Base-by-base conservation (phyloP, 2,329 filamentous ascomycete genomes). In the Diaporthe sp. region DNA sequence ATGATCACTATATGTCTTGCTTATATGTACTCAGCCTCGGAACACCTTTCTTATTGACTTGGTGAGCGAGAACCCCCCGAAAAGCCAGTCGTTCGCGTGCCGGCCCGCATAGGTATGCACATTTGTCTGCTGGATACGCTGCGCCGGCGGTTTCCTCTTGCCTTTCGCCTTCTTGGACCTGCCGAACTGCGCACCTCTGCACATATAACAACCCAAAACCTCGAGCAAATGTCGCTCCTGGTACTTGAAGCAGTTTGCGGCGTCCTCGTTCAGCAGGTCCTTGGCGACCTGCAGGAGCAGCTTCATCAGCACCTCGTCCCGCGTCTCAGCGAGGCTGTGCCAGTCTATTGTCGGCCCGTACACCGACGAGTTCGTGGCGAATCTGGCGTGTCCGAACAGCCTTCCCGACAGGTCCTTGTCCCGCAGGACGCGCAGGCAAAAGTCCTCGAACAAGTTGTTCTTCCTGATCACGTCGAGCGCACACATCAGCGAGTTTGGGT, bases 181-280 rank as follows among this genome's bases (percentile, higher is more conserved):
- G 10, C 74, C 74, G 35, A 75, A 75, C 30, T 75, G 71, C 13
- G 74, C 74, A 2, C 74, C 74, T 89, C 88, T 15, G 79, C 76
- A 76, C 76, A 78, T 74, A 55, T 77, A 77, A 50, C 77, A 77
- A 7, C 77, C 78, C 6, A 78, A 58, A 3, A 75, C 71, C 30
- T 79, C 77, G 3, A 79, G 69, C 15, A 78, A 67, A 61, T 76
- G 77, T 15, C 77, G 74, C 64, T 78, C 76, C 60, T 78, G 76
- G 55, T 77, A 75, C 50, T 66, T 57, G 67, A 78, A 75, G 40
- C 74, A 76, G 10, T 35, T 75, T 35, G 61, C 73, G 22, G 77
- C 75, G 30, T 52, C 66, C 30, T 77, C 55, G 47, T 75, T 74
- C n/a, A 78, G 70, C 6, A 76, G 55, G 3, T 74, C 55, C 52